A percentile compares a stretch with the other conserved stretches of the same genome.
Evolutionary conservation across 2,329 filamentous ascomycete genomes (phyloP).

Genomic region (Ophiostoma ulmi): DNA sequence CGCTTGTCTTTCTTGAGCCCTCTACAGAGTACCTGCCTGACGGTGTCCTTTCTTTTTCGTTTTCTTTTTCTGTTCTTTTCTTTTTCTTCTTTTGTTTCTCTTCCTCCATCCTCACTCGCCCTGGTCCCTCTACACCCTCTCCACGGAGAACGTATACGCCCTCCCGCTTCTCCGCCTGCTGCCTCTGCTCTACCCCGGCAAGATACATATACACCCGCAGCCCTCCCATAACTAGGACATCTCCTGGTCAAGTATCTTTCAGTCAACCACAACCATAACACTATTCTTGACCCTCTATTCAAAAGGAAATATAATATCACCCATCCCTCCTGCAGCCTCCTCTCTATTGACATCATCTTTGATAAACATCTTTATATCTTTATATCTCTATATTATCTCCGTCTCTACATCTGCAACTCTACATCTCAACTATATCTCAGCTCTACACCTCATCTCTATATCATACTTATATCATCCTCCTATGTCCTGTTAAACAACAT

Average conservation of each 20-base stretch:
- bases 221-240: neutral
- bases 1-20: neutral
- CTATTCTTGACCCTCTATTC: neutral
- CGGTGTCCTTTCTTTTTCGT: neutral
- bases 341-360: neutral
- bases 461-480: neutral
- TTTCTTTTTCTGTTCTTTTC: neutral
- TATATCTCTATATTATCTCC: neutral
- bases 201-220: constrained; percentile 10
- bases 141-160: neutral
- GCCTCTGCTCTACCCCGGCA: neutral
- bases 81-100: neutral
- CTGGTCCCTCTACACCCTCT: neutral
- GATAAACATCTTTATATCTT: neutral
- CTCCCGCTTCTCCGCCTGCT: neutral
- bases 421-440: neutral
- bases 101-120: neutral
- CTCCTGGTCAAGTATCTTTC: neutral
- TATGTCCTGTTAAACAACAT: neutral
- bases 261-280: neutral
- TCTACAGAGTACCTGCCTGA: neutral
- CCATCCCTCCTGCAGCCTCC: constrained; percentile 4
- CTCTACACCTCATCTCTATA: neutral
- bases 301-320: constrained; percentile 7
- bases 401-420: neutral